Evolutionary conservation across 2,329 filamentous ascomycete genomes (phyloP).

Genomic region (Cladobotryum protrusum): DNA sequence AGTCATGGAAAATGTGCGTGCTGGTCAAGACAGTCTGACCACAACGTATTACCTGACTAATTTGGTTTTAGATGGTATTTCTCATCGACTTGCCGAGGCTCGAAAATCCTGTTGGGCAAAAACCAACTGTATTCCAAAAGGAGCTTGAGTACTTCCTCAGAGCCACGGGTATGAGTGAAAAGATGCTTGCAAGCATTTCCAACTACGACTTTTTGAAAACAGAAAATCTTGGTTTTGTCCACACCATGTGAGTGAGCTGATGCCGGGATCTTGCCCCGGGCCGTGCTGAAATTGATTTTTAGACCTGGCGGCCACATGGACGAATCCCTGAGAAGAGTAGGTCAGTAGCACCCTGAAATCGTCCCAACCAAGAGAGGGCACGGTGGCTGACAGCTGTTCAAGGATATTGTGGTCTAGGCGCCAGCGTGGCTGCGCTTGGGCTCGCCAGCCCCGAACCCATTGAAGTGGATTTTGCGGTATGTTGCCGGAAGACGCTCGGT

Average conservation of each 20-base stretch:
- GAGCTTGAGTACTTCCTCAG: constrained; percentile 66
- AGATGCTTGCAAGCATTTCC: constrained; percentile 60
- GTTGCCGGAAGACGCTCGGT: neutral
- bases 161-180: constrained; percentile 58
- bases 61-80: constrained; percentile 60
- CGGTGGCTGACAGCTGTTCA: constrained; percentile 17
- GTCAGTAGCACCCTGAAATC: constrained; percentile 20
- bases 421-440: constrained; percentile 57
- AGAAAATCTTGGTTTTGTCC: constrained; percentile 67
- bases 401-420: constrained; percentile 71
- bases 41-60: constrained; percentile 16
- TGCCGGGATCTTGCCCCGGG: neutral
- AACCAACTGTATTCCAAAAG: constrained; percentile 52
- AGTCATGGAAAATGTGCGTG: constrained; percentile 72
- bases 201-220: constrained; percentile 81
- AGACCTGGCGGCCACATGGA: constrained; percentile 32
- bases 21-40: constrained; percentile 6
- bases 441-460: constrained; percentile 49
- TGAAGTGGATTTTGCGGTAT: constrained; percentile 67
- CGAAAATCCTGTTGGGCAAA: constrained; percentile 24
- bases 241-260: constrained; percentile 62
- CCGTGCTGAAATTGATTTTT: constrained; percentile 12
- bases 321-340: constrained; percentile 23
- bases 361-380: constrained; percentile 8
- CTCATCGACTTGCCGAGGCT: constrained; percentile 80